phyloP scores from a whole-genome alignment of 768 basidiomycete genomes.

The Crassisporium funariophilum region DNA sequence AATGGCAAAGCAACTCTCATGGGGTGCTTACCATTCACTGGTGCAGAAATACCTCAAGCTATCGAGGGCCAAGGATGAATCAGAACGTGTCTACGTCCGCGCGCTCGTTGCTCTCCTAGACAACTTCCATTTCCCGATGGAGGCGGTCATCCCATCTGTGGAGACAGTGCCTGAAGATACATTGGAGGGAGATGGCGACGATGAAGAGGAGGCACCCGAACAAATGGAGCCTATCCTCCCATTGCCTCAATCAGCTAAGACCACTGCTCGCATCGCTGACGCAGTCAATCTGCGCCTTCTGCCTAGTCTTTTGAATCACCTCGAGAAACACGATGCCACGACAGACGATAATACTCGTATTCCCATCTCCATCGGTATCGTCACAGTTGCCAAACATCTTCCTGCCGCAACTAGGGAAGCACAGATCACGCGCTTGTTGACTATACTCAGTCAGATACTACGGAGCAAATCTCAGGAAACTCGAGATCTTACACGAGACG shows the following conservation, averaged over 20 bases:
- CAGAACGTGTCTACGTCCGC: constrained; percentile 83
- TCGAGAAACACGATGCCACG: constrained; percentile 79
- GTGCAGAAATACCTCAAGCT: constrained; percentile 82
- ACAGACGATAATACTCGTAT: constrained; percentile 86
- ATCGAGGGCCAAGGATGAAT: constrained; percentile 63
- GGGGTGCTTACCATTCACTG: constrained; percentile 81
- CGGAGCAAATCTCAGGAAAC: constrained; percentile 95
- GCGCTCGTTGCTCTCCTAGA: constrained; percentile 83
- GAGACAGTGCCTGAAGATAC: constrained; percentile 32
- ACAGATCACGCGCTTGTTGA: constrained; percentile 78
- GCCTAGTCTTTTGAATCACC: constrained; percentile 74
- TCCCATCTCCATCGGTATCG: constrained; percentile 85
- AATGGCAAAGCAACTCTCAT: constrained; percentile 74
- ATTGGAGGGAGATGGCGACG: constrained; percentile 35
- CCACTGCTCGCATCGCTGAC: constrained; percentile 59
- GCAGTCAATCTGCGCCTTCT: constrained; percentile 76
- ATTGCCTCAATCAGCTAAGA: constrained; percentile 14
- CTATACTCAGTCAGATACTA: constrained; percentile 84
- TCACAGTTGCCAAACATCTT: constrained; percentile 80
- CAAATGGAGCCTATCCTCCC: constrained; percentile 6
- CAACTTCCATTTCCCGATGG: constrained; percentile 90
- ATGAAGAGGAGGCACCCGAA: constrained; percentile 26
- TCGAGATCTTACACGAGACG: constrained; percentile 82
- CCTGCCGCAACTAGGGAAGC: constrained; percentile 62
- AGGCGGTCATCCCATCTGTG: constrained; percentile 45